phyloP scores from a whole-genome alignment of 78 protist species.

The Dictyostelium purpureum region DNA sequence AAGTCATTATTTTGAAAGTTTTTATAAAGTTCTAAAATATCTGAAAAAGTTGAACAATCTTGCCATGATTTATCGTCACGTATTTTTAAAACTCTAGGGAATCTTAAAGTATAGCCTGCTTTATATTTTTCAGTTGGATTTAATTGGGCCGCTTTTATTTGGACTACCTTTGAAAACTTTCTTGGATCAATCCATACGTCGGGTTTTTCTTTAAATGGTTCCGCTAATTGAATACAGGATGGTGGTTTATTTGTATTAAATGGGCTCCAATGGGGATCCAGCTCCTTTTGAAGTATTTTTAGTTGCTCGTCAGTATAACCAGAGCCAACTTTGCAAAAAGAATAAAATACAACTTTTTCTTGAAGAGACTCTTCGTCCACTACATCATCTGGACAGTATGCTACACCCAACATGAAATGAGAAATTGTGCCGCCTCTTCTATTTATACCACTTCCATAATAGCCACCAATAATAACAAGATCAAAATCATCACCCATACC shows the following conservation, averaged over 20 bases:
- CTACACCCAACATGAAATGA: constrained; percentile 89
- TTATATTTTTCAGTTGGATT: constrained; percentile 64
- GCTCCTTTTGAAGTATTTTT: constrained; percentile 31
- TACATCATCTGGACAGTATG: not conserved
- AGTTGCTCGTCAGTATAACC: constrained; percentile 88
- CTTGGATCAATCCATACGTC: constrained; percentile 89
- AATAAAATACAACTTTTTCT: constrained; percentile 1
- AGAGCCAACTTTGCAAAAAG: constrained; percentile 85
- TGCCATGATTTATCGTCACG: constrained; percentile 87
- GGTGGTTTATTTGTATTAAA: constrained; percentile 29
- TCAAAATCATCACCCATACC: constrained; percentile 89
- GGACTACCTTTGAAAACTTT: constrained; percentile 65
- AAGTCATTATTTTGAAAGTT: not conserved
- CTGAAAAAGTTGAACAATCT: constrained; percentile 11
- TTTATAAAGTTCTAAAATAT: not conserved
- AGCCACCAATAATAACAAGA: constrained; percentile 91
- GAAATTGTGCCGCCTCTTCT: constrained; percentile 86
- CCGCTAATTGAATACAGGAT: constrained; percentile 47
- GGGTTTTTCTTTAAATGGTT: constrained; percentile 82
- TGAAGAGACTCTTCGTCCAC: not conserved
- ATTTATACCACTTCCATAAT: constrained; percentile 84
- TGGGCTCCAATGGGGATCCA: constrained; percentile 84
- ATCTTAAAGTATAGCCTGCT: constrained; percentile 86
- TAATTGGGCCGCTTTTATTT: constrained; percentile 83
- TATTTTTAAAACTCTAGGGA: constrained; percentile 87